Percentiles rank a stretch among this genome's conserved stretches.
Conservation (phyloP, 805 yeast genomes). For the Cyberlindnera galapagoensis region DNA sequence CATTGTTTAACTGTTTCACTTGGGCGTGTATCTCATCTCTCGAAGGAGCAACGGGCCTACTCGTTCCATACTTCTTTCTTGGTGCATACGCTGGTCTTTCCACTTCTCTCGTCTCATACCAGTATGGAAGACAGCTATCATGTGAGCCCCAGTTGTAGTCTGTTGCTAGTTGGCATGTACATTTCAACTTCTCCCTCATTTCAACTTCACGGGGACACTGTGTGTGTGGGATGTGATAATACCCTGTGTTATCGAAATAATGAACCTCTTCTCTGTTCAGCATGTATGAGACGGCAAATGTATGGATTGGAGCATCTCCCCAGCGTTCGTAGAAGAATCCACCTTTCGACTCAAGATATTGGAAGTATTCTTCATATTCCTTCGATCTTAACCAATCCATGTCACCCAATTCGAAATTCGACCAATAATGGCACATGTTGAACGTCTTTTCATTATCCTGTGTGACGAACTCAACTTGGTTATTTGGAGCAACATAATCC, state of each 20-base stretch:
- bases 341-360: slow-evolving; percentile 57
- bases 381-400: slow-evolving; percentile 59
- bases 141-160: slow-evolving; percentile 23
- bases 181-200: slow-evolving; percentile 37
- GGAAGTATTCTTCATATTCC: slow-evolving; percentile 53
- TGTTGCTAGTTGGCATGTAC: slow-evolving; percentile 40
- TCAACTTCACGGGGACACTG: slow-evolving; percentile 51
- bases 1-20: no score
- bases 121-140: slow-evolving; percentile 22
- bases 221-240: slow-evolving; percentile 53
- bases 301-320: slow-evolving; percentile 94
- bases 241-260: slow-evolving; percentile 71
- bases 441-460: slow-evolving; percentile 57
- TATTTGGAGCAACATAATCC: slow-evolving; percentile 38
- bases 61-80: slow-evolving; percentile 5
- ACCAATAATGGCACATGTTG: slow-evolving; percentile 79
- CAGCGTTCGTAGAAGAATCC: slow-evolving; percentile 85
- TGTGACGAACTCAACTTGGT: slow-evolving; percentile 57
- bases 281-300: slow-evolving; percentile 64
- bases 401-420: slow-evolving; percentile 71
- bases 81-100: slow-evolving; percentile 19
- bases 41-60: slow-evolving; percentile 1
- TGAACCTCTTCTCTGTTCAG: slow-evolving; percentile 52
- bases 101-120: slow-evolving; percentile 13
- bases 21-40: no score